phyloP scores from a whole-genome alignment of 108 stramenopile species.

The Aurantiochytrium sp. region DNA sequence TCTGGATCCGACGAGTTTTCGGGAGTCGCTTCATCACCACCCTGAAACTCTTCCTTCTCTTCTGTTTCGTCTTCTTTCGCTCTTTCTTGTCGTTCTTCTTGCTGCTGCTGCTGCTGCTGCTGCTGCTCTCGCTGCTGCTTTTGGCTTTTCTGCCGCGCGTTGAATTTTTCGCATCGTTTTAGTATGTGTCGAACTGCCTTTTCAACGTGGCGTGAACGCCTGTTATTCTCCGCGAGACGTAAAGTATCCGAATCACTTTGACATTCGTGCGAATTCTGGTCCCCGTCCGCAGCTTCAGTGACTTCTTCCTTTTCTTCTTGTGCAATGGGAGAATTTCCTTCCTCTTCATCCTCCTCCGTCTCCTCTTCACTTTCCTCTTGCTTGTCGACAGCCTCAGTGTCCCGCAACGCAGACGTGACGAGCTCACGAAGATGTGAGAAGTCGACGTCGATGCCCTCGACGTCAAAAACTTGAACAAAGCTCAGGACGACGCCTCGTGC shows the following conservation, averaged over 20 bases:
- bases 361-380: not conserved
- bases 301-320: not conserved
- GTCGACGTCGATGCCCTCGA: no score
- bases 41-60: not conserved
- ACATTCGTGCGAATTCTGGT: no score
- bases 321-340: not conserved
- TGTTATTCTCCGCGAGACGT: no score
- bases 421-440: no score
- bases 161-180: not conserved
- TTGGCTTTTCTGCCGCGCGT: not conserved
- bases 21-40: no score
- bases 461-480: no score
- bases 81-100: not conserved
- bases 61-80: not conserved
- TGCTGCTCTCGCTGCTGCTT: not conserved
- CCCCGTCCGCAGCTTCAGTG: not conserved
- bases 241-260: no score
- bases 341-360: not conserved
- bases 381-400: not conserved
- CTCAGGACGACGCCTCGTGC: no score
- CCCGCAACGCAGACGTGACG: not conserved
- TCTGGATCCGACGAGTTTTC: no score
- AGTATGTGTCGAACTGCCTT: not conserved
- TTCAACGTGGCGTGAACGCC: not conserved
- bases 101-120: not conserved